Conservation (phyloP, 2,329 filamentous ascomycete species). For the Saccharata proteae region DNA sequence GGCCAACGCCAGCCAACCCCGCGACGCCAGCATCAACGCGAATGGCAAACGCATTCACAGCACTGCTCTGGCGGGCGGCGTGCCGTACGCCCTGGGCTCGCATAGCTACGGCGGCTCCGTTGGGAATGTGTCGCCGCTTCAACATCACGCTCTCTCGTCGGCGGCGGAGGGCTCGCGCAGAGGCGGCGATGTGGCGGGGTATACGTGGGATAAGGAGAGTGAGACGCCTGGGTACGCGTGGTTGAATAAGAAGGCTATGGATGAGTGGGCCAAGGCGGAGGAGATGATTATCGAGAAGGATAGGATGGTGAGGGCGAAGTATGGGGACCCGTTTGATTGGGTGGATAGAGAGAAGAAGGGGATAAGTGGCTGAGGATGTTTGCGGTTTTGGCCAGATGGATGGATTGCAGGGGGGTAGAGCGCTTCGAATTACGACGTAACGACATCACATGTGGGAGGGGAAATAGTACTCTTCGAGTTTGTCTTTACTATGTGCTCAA, state of each 20-base stretch:
- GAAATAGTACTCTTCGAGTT: too few relatives aligned
- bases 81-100: too few relatives aligned
- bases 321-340: slow-evolving; percentile 8
- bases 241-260: slow-evolving; percentile 23
- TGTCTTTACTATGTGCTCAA: too few relatives aligned
- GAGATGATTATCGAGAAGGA: slow-evolving; percentile 23
- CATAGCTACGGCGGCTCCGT: slow-evolving; percentile 4
- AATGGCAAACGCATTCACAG: slow-evolving; percentile 24
- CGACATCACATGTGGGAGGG: too few relatives aligned
- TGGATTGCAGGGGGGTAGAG: too few relatives aligned
- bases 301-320: slow-evolving; percentile 17
- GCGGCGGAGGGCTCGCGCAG: background rate
- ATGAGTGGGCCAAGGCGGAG: slow-evolving; percentile 23
- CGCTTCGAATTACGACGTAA: too few relatives aligned
- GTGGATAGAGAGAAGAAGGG: too few relatives aligned
- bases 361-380: too few relatives aligned
- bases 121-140: slow-evolving; percentile 10
- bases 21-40: slow-evolving; percentile 19
- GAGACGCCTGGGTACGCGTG: slow-evolving; percentile 26
- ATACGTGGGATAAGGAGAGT: slow-evolving; percentile 23
- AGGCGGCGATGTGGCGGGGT: slow-evolving; percentile 14
- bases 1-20: slow-evolving; percentile 1
- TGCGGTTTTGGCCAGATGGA: too few relatives aligned
- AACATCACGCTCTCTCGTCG: background rate
- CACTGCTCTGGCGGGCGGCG: slow-evolving; percentile 5